Evolutionary conservation across 2,329 filamentous ascomycete genomes (phyloP).

Genomic region (Aureobasidium pullulans): DNA sequence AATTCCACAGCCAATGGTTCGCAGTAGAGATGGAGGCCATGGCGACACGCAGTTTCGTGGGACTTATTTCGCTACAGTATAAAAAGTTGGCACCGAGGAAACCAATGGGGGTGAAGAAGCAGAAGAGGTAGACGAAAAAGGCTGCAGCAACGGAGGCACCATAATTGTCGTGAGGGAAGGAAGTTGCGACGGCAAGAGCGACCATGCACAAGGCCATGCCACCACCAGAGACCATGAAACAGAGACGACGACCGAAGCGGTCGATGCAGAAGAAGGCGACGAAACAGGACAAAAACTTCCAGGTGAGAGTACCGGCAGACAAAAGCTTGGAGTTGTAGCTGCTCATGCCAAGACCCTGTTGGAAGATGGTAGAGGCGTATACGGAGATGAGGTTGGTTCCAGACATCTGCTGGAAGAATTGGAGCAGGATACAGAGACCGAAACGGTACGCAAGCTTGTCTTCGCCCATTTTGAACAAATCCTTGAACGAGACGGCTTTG

Average conservation of each 20-base stretch:
- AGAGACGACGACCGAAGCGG: slow-evolving; percentile 41
- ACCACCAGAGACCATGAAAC: slow-evolving; percentile 46
- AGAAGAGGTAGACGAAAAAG: slow-evolving; percentile 53
- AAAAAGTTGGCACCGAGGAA: slow-evolving; percentile 52
- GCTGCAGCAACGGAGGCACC: slow-evolving; percentile 45
- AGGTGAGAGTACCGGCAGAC: slow-evolving; percentile 46
- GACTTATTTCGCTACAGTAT: too few relatives aligned
- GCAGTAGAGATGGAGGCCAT: slow-evolving; percentile 52
- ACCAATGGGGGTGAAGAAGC: slow-evolving; percentile 53
- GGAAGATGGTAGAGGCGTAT: slow-evolving; percentile 25
- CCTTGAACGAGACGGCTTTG: slow-evolving; percentile 32
- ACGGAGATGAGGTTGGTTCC: slow-evolving; percentile 32
- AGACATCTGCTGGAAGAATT: slow-evolving; percentile 46
- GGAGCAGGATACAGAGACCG: slow-evolving; percentile 42
- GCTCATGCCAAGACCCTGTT: slow-evolving; percentile 30
- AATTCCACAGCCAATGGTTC: slow-evolving; percentile 45
- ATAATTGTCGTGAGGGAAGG: slow-evolving; percentile 36
- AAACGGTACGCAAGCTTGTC: slow-evolving; percentile 46
- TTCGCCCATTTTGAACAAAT: slow-evolving; percentile 43
- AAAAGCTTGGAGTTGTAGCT: slow-evolving; percentile 35
- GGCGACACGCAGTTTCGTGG: slow-evolving; percentile 36
- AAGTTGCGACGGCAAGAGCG: slow-evolving; percentile 46
- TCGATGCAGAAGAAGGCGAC: slow-evolving; percentile 46
- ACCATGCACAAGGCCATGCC: slow-evolving; percentile 52
- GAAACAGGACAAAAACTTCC: slow-evolving; percentile 47